Base-by-base conservation (phyloP, 305 asterid genomes). In the Fraxinus floribunda region DNA sequence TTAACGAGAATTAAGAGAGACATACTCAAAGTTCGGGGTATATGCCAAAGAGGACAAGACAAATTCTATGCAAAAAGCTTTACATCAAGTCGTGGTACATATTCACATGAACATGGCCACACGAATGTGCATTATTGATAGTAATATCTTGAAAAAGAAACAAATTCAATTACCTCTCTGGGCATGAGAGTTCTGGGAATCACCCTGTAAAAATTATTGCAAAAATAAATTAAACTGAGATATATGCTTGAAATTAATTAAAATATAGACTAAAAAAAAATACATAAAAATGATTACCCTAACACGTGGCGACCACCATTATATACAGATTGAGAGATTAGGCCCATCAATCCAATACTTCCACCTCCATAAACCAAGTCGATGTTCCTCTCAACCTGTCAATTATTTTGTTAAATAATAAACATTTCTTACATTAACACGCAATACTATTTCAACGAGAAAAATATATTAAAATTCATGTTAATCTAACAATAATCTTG, bases 331-430 rank as follows among this genome's bases (percentile, higher is more conserved):
- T 91, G 97, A 76, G 98, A 95, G 82, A 95, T 89, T 22, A 90
- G 87, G 49, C 98, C 98, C 98, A 95, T 95, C 85, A 95, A 86
- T 76, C 98, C 98, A 77, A 93, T 86, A 86, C 98, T 94, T 82
- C 98, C 98, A 81, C 98, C 98, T 70, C 98, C 98, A 87, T 94
- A 94, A 10, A 94, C 98, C 88, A 95, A 88, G 93, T 93, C 98
- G 83, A 94, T 93, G 93, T 89, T 93, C 91, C 97, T 93, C 85
- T 91, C 98, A 84, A 95, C 98, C 98, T 95, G 94, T 86, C 84
- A 83, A 80, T 74, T 26, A 78, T 41, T 68, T 5, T 77, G 11
- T 64, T 39, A 71, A 38, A 38, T 30, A 49, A 44, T 52, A 30
- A 44, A 3, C 52, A 46, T 86, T 83, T 78, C 83, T 80, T 81